These are phyloP conservation scores for Boletus mariae DNA, from an alignment of 1,284 basidiomycete genomes.

Conservation along the genomic window DNA sequence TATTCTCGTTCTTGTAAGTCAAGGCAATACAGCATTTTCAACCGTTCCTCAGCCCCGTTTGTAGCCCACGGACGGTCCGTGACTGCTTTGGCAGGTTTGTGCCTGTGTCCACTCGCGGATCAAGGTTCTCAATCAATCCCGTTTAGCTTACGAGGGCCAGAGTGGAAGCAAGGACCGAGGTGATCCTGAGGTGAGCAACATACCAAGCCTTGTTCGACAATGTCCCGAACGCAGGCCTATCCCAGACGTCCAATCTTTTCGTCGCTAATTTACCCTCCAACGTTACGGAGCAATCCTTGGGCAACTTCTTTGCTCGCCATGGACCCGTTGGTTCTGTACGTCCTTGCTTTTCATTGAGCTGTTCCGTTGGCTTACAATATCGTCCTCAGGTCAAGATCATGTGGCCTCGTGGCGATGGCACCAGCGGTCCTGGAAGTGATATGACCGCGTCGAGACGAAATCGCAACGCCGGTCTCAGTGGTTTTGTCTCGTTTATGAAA, in stretches of 20 bases:
- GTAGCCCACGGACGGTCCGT: slow-evolving; percentile 62
- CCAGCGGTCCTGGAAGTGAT: slow-evolving; percentile 65
- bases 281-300: slow-evolving; percentile 80
- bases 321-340: slow-evolving; percentile 70
- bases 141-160: slow-evolving; percentile 76
- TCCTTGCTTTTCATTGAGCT: slow-evolving; percentile 2
- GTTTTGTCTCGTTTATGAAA: slow-evolving; percentile 96
- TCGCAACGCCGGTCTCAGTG: slow-evolving; percentile 75
- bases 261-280: slow-evolving; percentile 86
- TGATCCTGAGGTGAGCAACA: slow-evolving; percentile 63
- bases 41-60: slow-evolving; percentile 1
- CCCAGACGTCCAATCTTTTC: slow-evolving; percentile 89
- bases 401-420: slow-evolving; percentile 80
- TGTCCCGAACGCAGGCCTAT: slow-evolving; percentile 7
- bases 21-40: not conserved
- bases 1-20: slow-evolving; percentile 67
- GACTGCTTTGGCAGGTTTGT: slow-evolving; percentile 79
- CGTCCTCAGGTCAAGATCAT: slow-evolving; percentile 80
- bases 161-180: slow-evolving; percentile 86
- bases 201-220: not conserved
- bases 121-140: slow-evolving; percentile 1
- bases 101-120: not conserved
- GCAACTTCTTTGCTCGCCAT: slow-evolving; percentile 77
- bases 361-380: slow-evolving; percentile 1
- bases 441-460: slow-evolving; percentile 67